Evolutionary conservation across 2,329 filamentous ascomycete species (phyloP).

Genomic region (Coccinonectria pachysandricola): DNA sequence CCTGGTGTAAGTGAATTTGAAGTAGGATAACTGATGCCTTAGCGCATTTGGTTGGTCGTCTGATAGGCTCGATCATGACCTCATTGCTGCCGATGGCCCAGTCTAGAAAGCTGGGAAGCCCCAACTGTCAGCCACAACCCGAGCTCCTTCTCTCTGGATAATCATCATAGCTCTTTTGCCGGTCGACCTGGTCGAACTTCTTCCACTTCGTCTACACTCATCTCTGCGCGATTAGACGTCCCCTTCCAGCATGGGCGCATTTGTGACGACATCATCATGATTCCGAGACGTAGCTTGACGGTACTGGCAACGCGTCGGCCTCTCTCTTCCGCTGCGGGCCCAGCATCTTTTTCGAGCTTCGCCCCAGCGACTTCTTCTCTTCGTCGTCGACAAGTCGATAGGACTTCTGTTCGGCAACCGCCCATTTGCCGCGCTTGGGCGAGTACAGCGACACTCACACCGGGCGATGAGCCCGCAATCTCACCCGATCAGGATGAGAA

Average conservation of each 20-base stretch:
- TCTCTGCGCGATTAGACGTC: too few species aligned
- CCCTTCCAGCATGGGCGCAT: slow-evolving; percentile 6
- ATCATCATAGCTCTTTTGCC: too few species aligned
- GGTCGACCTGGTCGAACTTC: too few species aligned
- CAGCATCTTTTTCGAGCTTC: slow-evolving; percentile 3
- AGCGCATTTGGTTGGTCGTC: slow-evolving; percentile 2
- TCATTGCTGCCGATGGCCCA: slow-evolving; percentile 7
- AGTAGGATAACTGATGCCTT: background rate
- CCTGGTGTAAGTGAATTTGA: too few species aligned
- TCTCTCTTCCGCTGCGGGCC: slow-evolving; percentile 7
- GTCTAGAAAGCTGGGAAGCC: slow-evolving; percentile 2
- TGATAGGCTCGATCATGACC: slow-evolving; percentile 8
- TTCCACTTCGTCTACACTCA: too few species aligned
- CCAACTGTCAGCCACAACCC: too few species aligned
- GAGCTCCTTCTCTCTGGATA: slow-evolving; percentile 1
- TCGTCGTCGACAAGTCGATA: slow-evolving; percentile 6
- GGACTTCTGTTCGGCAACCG: too few species aligned
- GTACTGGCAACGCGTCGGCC: slow-evolving; percentile 15
- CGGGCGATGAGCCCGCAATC: slow-evolving; percentile 4
- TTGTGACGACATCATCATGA: slow-evolving; percentile 15
- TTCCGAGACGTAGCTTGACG: slow-evolving; percentile 17
- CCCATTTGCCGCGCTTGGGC: slow-evolving; percentile 18
- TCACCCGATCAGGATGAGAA: slow-evolving; percentile 39
- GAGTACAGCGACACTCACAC: slow-evolving; percentile 13
- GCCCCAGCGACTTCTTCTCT: slow-evolving; percentile 6